Percentiles rank a stretch among this genome's conserved stretches.
Evolutionary conservation across 192 early-diverging fungal species (phyloP).

Genomic region (Gryganskiella cystojenkinii): DNA sequence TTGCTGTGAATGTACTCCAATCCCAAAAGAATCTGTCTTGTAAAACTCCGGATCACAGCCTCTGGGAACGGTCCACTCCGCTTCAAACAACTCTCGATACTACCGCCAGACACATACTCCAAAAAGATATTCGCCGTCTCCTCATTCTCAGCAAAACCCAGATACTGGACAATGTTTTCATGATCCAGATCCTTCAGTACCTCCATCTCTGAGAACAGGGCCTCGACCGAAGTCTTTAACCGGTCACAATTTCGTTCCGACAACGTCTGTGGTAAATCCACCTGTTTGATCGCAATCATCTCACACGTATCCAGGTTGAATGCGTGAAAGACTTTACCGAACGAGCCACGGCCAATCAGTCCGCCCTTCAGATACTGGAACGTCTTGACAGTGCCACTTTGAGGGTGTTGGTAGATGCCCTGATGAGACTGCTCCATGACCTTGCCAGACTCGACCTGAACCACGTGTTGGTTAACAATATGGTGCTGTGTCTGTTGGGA

Average conservation of each 20-base stretch:
- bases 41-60: conserved; percentile 76
- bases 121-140: conserved; percentile 91
- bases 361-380: conserved; percentile 80
- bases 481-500: conserved; percentile 1
- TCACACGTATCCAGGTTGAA: conserved; percentile 79
- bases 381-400: conserved; percentile 55
- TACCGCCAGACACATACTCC: conserved; percentile 97
- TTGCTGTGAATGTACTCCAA: conserved; percentile 87
- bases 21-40: conserved; percentile 85
- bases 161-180: conserved; percentile 94
- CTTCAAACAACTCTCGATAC: conserved; percentile 81
- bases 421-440: conserved; percentile 47
- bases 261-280: conserved; percentile 68
- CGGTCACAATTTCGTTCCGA: conserved; percentile 58
- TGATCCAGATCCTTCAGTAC: conserved; percentile 83
- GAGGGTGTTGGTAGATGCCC: conserved; percentile 41
- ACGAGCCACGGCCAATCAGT: conserved; percentile 87
- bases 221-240: conserved; percentile 58
- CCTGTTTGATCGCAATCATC: conserved; percentile 88
- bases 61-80: conserved; percentile 80
- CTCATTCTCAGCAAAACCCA: conserved; percentile 75
- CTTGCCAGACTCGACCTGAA: conserved; percentile 37
- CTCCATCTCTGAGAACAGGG: conserved; percentile 79
- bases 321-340: conserved; percentile 82
- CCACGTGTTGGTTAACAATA: conserved; percentile 11